Percentiles rank a stretch among this genome's conserved stretches.
Conservation (phyloP, 495 filamentous ascomycete genomes). For the Penicillium argentinense region DNA sequence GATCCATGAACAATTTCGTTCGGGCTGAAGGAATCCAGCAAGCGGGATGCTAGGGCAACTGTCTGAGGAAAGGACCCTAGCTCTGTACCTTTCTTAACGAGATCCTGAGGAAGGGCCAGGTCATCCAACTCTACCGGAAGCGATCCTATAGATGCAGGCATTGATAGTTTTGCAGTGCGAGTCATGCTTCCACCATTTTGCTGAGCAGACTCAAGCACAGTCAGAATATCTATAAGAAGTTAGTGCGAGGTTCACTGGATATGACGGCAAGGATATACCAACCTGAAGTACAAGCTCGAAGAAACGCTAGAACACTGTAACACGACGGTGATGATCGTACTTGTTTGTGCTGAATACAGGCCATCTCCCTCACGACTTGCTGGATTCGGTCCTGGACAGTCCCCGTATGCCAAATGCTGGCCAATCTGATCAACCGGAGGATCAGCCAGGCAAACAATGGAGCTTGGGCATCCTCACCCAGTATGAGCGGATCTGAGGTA, state of each 20-base stretch:
- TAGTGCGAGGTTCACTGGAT: slow-evolving; percentile 7
- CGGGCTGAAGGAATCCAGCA: slow-evolving; percentile 35
- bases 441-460: slow-evolving; percentile 79
- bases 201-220: slow-evolving; percentile 28
- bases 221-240: slow-evolving; percentile 36
- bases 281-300: slow-evolving; percentile 41
- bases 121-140: slow-evolving; percentile 34
- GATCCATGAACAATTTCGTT: slow-evolving; percentile 1
- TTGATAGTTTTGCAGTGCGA: slow-evolving; percentile 12
- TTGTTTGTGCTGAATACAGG: slow-evolving; percentile 35
- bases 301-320: slow-evolving; percentile 31
- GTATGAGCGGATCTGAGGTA: slow-evolving; percentile 34
- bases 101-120: slow-evolving; percentile 29
- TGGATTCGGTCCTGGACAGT: slow-evolving; percentile 30
- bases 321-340: slow-evolving; percentile 28
- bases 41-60: slow-evolving; percentile 19
- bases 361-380: slow-evolving; percentile 33
- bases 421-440: slow-evolving; percentile 38
- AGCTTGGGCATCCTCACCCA: slow-evolving; percentile 50
- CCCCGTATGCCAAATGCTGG: slow-evolving; percentile 24
- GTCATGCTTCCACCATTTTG: slow-evolving; percentile 1
- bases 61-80: slow-evolving; percentile 29
- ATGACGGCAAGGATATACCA: slow-evolving; percentile 10
- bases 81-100: slow-evolving; percentile 23
- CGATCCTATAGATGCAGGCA: slow-evolving; percentile 30